Percentiles rank a stretch among this genome's conserved stretches.
Evolutionary conservation across 1,139 yeast species (phyloP).

Genomic region (Kazachstania sp.): DNA sequence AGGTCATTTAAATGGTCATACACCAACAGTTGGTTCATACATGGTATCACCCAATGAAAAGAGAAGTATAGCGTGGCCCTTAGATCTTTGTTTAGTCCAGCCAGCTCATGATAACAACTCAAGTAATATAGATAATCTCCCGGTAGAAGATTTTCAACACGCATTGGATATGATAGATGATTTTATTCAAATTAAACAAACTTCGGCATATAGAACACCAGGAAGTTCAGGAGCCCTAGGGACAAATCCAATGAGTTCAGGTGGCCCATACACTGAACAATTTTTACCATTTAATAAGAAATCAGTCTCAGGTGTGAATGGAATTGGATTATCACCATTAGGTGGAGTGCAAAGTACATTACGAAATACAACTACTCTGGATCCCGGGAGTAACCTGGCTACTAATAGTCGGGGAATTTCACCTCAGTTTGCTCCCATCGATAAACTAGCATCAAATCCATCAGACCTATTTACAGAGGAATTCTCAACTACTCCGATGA

Average conservation of each 20-base stretch:
- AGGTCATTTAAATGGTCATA: constrained; percentile 58
- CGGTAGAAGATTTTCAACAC: constrained; percentile 20
- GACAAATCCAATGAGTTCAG: constrained; percentile 27
- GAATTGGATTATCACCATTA: constrained; percentile 2
- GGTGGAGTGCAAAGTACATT: constrained; percentile 1
- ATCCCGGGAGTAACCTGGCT: constrained; percentile 6
- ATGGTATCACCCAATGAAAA: constrained; percentile 45
- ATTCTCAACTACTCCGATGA: constrained; percentile 23
- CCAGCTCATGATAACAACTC: constrained; percentile 14
- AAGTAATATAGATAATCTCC: constrained; percentile 1
- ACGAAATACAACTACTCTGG: not conserved
- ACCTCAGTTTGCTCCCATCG: constrained; percentile 12
- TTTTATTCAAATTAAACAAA: constrained; percentile 32
- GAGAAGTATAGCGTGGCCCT: constrained; percentile 64
- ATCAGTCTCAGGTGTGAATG: constrained; percentile 1
- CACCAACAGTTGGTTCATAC: constrained; percentile 53
- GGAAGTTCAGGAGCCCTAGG: constrained; percentile 23
- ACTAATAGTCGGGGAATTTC: constrained; percentile 5
- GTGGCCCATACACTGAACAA: constrained; percentile 30
- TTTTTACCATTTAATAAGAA: constrained; percentile 23
- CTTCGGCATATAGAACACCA: constrained; percentile 33
- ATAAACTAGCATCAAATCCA: constrained; percentile 12
- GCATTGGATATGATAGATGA: constrained; percentile 33
- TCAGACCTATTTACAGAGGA: constrained; percentile 18
- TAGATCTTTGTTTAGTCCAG: constrained; percentile 55